phyloP scores from a whole-genome alignment of 768 basidiomycete species.

The Mycena amicta region DNA sequence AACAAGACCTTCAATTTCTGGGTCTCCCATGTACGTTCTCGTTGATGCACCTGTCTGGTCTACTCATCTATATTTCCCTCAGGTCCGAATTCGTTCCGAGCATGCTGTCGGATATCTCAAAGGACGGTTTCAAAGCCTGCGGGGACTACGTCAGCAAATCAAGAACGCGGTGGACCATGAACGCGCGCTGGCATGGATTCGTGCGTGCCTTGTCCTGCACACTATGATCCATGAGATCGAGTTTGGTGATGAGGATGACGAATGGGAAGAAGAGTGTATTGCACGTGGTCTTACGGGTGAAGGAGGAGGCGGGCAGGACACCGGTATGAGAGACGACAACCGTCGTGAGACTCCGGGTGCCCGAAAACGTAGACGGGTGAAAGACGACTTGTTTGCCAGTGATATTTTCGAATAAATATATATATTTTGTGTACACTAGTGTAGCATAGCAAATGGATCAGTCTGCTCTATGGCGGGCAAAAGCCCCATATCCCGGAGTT shows the following conservation, averaged over 20 bases:
- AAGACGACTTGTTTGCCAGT: not conserved
- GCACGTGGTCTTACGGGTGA: not conserved
- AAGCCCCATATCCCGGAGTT: not conserved
- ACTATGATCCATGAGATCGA: not conserved
- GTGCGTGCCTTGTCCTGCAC: not conserved
- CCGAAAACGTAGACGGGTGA: not conserved
- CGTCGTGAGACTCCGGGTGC: not conserved
- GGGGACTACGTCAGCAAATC: slow-evolving; percentile 26
- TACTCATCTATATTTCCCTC: not conserved
- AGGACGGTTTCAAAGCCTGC: slow-evolving; percentile 25
- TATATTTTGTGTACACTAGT: not conserved
- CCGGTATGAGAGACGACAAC: not conserved
- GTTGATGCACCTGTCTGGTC: too few relatives aligned
- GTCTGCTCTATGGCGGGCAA: not conserved
- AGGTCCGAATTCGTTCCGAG: slow-evolving; percentile 29
- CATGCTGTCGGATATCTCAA: slow-evolving; percentile 29
- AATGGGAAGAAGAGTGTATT: not conserved
- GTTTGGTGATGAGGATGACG: not conserved
- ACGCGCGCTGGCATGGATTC: not conserved
- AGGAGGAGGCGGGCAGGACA: not conserved
- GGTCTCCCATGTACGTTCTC: slow-evolving; percentile 23
- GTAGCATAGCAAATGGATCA: not conserved
- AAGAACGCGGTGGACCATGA: slow-evolving; percentile 13
- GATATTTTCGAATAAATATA: not conserved
- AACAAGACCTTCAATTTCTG: slow-evolving; percentile 31